phyloP scores from a whole-genome alignment of 805 yeast genomes.

The Cyberlindnera xishuangbannaensis region DNA sequence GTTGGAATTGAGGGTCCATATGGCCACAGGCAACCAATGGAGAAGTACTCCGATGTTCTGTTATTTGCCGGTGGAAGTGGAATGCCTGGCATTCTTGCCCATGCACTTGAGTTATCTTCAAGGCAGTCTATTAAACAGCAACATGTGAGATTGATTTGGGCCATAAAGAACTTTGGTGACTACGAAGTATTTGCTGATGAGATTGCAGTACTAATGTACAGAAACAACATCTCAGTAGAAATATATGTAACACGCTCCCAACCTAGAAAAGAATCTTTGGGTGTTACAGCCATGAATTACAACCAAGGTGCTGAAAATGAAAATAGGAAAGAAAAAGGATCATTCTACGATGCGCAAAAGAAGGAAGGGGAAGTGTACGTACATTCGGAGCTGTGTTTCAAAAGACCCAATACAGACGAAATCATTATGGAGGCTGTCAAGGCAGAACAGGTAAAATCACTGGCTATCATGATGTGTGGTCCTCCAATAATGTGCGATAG shows the following conservation, averaged over 20 bases:
- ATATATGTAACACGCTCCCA: constrained; percentile 30
- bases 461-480: constrained; percentile 59
- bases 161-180: constrained; percentile 45
- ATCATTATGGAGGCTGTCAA: neutral
- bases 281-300: neutral
- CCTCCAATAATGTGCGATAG: constrained; percentile 54
- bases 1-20: constrained; percentile 60
- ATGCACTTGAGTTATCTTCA: constrained; percentile 29
- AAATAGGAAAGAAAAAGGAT: neutral
- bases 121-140: constrained; percentile 22
- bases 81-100: constrained; percentile 44
- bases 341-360: neutral
- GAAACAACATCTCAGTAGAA: constrained; percentile 23
- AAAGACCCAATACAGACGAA: neutral
- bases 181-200: constrained; percentile 44
- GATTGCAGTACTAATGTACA: constrained; percentile 25
- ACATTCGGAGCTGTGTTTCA: no score
- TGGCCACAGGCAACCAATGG: constrained; percentile 40
- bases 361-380: no score
- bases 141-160: constrained; percentile 54
- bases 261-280: neutral
- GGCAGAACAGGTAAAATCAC: constrained; percentile 20
- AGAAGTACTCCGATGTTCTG: constrained; percentile 33
- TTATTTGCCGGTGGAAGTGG: constrained; percentile 50
- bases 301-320: neutral